Conservation (phyloP, 2,329 filamentous ascomycete genomes). For the Thelonectria discophora region DNA sequence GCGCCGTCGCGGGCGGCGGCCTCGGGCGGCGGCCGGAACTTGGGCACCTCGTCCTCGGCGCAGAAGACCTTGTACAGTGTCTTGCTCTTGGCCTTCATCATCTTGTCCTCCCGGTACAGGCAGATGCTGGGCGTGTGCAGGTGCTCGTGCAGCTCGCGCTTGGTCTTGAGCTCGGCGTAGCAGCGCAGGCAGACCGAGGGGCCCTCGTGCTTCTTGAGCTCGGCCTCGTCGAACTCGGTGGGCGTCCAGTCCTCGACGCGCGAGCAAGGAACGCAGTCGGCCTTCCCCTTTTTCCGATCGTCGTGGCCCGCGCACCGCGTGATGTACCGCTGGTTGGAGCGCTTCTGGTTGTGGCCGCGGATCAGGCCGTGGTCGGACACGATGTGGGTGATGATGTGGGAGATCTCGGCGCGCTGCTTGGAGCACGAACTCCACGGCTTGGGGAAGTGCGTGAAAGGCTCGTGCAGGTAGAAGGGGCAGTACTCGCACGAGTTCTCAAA, state of each 20-base stretch:
- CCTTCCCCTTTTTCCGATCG: constrained; percentile 27
- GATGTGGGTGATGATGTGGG: constrained; percentile 35
- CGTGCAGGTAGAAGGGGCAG: constrained; percentile 13
- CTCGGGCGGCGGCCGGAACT: constrained; percentile 5
- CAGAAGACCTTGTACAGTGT: constrained; percentile 25
- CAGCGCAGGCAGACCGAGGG: constrained; percentile 34
- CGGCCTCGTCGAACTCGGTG: constrained; percentile 19
- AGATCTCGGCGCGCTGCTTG: constrained; percentile 26
- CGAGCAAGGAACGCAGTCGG: constrained; percentile 27
- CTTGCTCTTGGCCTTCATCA: constrained; percentile 24
- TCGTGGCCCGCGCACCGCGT: constrained; percentile 24
- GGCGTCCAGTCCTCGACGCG: constrained; percentile 28
- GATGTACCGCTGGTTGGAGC: constrained; percentile 30
- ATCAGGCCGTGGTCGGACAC: constrained; percentile 37
- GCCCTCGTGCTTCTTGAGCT: constrained; percentile 22
- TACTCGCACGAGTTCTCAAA: constrained; percentile 18
- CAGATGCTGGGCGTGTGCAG: constrained; percentile 24
- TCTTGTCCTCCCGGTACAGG: constrained; percentile 12
- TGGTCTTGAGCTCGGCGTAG: constrained; percentile 25
- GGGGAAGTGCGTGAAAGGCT: constrained; percentile 5
- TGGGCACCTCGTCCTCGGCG: constrained; percentile 3
- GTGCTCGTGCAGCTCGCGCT: constrained; percentile 30
- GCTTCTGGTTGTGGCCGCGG: constrained; percentile 27
- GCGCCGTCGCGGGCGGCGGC: constrained; percentile 7
- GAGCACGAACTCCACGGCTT: constrained; percentile 20